Evolutionary conservation across 1,139 yeast species (phyloP), one percentile per base, ranked within the genome.

Genomic region (Arxiozyma heterogenica): DNA sequence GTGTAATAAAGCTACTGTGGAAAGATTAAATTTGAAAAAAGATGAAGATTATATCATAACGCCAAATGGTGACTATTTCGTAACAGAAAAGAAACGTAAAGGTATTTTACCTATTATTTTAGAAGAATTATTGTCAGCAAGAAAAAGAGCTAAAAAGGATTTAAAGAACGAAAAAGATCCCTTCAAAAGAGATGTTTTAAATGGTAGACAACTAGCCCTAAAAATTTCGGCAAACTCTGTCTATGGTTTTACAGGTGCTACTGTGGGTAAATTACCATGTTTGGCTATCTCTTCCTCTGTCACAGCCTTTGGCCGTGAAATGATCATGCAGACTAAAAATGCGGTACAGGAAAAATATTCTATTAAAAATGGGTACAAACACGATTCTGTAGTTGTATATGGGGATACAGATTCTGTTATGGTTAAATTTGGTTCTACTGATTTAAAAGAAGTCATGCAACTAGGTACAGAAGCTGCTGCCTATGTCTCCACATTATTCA

Each of bases 321-420:
- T 94, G 99, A 94, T 94, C 73, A 96, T 93, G 71, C 76, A 81
- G 62, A 93, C 98, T 0, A 93, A 91, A 64, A 76, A 77, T 53
- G 91, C 86, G 58, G 98, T 94, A 3, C 94, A 90, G 69, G 81
- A 82, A 39, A 77, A 80, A 54, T 94, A 90, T 65, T 79, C 84
- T 17, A 84, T 82, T 39, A 82, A 81, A 54, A 90, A 93, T 70
- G 98, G 98, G 1, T 86, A 77, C 64, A 78, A 80, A 21, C 83
- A 79, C 66, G 95, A 94, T 72, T 86, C 98, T 0, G 80, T 85
- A 61, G 98, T 94, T 58, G 86, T 94, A 47, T 94, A 94, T 69
- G 99, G 99, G 75, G 99, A 94, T 72, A 94, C 99, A 0, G 99
- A 94, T 79, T 94, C 98, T 8, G 99, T 94, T 20, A 94, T 94